Evolutionary conservation across 2,329 filamentous ascomycete genomes (phyloP).

Genomic region (Taxawa tesnikishii): DNA sequence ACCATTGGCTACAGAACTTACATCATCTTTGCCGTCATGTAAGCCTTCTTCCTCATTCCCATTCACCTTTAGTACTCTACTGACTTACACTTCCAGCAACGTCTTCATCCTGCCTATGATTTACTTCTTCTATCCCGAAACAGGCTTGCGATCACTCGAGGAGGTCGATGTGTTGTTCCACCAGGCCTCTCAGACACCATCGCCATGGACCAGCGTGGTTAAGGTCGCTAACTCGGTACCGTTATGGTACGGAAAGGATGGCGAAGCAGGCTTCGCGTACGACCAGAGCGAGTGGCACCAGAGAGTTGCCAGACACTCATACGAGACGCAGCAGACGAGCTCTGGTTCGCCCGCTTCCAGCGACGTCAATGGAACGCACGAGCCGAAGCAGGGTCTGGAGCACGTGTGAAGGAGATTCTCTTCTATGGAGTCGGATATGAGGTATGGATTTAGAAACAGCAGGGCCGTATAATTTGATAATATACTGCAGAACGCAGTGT

Average conservation of each 20-base stretch:
- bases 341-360: no score
- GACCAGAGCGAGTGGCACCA: constrained; percentile 23
- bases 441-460: no score
- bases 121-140: constrained; percentile 52
- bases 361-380: no score
- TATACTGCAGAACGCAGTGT: no score
- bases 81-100: constrained; percentile 20
- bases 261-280: constrained; percentile 40
- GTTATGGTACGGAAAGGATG: constrained; percentile 43
- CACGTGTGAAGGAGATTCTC: no score
- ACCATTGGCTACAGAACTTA: constrained; percentile 15
- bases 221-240: constrained; percentile 38
- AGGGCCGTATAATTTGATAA: no score
- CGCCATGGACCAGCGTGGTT: constrained; percentile 36
- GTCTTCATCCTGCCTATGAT: constrained; percentile 40
- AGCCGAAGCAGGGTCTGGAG: no score
- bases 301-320: constrained; percentile 6
- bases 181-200: constrained; percentile 28
- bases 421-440: no score
- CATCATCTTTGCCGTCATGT: constrained; percentile 27
- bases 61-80: not conserved
- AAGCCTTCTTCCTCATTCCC: constrained; percentile 12
- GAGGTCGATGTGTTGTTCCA: constrained; percentile 59
- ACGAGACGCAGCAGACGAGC: constrained; percentile 1
- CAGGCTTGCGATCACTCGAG: constrained; percentile 44